Conservation (phyloP, 331 rosid species). For the Quercus phellos region DNA sequence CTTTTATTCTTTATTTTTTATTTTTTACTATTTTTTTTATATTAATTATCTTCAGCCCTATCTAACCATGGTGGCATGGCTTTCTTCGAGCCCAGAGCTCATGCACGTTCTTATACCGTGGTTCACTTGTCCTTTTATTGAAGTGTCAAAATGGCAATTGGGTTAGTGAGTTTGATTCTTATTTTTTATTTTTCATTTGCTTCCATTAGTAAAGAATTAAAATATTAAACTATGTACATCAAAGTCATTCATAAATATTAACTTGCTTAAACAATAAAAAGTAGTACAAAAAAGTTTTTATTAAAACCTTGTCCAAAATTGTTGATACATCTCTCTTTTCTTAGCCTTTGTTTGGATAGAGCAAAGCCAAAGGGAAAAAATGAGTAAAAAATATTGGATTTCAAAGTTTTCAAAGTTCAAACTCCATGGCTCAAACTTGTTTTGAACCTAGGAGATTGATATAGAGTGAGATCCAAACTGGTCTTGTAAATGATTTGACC, state of each 20-base stretch:
- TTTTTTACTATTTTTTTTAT: neutral
- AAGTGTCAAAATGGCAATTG: constrained; percentile 8
- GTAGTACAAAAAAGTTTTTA: no score
- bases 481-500: neutral
- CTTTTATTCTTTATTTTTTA: neutral
- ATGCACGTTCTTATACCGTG: constrained; percentile 44
- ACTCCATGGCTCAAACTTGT: neutral
- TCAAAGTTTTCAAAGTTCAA: neutral
- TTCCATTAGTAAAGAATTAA: neutral
- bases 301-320: constrained; percentile 7
- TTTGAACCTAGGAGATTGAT: constrained; percentile 9
- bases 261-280: constrained; percentile 5
- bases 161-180: neutral
- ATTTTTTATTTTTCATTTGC: neutral
- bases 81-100: constrained; percentile 66
- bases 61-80: constrained; percentile 24
- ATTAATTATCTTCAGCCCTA: constrained; percentile 13
- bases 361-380: neutral
- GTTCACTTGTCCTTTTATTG: constrained; percentile 14
- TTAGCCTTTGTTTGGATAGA: constrained; percentile 4
- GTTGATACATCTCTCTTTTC: constrained; percentile 15
- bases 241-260: constrained; percentile 1
- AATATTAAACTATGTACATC: neutral
- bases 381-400: neutral
- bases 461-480: neutral